Evolutionary conservation across 2,329 filamentous ascomycete genomes (phyloP).

Genomic region (Corniculantispora saksenae): DNA sequence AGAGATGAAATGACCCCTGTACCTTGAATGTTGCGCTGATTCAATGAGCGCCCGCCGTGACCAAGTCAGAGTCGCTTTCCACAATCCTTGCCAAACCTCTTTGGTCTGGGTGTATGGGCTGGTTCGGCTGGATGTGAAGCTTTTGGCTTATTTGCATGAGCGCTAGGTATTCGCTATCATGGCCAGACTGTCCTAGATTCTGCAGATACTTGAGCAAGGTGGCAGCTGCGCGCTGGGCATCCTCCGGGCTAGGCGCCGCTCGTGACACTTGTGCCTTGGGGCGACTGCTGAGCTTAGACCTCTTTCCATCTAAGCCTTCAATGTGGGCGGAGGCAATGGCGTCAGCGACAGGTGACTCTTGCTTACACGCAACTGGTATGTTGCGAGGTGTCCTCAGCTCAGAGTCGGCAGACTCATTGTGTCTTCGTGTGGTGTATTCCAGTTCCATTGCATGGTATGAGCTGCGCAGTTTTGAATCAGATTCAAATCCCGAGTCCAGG

Average conservation of each 20-base stretch:
- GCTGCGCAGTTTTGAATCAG: slow-evolving; percentile 73
- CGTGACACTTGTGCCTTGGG: neutral
- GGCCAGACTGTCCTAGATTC: slow-evolving; percentile 62
- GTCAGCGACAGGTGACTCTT: neutral
- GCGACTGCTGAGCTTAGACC: neutral
- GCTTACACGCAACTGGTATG: slow-evolving; percentile 31
- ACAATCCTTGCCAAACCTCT: slow-evolving; percentile 57
- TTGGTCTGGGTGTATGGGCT: slow-evolving; percentile 37
- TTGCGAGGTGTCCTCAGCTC: slow-evolving; percentile 55
- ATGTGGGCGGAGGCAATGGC: neutral
- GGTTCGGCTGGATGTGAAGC: slow-evolving; percentile 66
- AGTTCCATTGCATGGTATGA: slow-evolving; percentile 77
- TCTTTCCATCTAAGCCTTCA: neutral
- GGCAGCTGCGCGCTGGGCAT: slow-evolving; percentile 79
- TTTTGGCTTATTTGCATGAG: slow-evolving; percentile 86
- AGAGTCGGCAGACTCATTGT: slow-evolving; percentile 29
- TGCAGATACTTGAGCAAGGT: slow-evolving; percentile 82
- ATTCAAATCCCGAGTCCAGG: slow-evolving; percentile 51
- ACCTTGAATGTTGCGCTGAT: no score
- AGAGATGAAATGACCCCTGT: no score
- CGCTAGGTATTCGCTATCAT: slow-evolving; percentile 75
- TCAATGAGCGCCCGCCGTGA: slow-evolving; percentile 2
- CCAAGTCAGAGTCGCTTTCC: slow-evolving; percentile 53
- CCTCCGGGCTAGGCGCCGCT: slow-evolving; percentile 74
- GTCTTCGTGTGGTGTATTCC: slow-evolving; percentile 52